phyloP scores from a whole-genome alignment of 2,329 filamentous ascomycete species.

The Stemphylium vesicarium region DNA sequence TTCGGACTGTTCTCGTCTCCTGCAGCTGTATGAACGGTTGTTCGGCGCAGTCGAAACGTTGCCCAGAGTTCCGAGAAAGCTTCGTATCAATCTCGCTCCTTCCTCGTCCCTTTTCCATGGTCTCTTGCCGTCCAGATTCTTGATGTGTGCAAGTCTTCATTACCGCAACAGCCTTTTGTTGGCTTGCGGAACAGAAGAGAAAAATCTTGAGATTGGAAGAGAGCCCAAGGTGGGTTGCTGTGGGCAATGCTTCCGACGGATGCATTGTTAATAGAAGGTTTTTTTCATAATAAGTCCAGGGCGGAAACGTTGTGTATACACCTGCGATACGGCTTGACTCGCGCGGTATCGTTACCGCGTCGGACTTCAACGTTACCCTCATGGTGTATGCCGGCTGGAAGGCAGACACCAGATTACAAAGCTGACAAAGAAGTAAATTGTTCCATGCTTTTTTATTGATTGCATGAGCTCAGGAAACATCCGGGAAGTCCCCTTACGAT shows the following conservation, averaged over 20 bases:
- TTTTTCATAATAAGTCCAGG: background rate
- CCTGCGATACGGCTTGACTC: too few species aligned
- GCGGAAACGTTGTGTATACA: too few species aligned
- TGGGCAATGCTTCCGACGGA: background rate
- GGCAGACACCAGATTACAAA: too few species aligned
- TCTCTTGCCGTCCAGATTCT: too few species aligned
- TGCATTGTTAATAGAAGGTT: background rate
- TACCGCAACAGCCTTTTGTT: background rate
- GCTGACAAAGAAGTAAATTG: too few species aligned
- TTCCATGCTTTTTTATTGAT: background rate
- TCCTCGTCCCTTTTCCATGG: background rate
- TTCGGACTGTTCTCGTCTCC: too few species aligned
- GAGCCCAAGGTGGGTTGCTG: background rate
- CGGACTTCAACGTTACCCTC: too few species aligned
- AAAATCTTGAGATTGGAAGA: background rate
- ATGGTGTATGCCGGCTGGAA: too few species aligned
- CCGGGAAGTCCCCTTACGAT: background rate
- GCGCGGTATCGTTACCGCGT: too few species aligned
- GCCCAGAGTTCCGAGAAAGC: conserved; percentile 5
- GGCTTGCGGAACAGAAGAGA: background rate
- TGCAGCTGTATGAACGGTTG: conserved; percentile 18
- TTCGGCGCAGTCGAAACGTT: conserved; percentile 17
- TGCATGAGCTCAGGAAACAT: background rate
- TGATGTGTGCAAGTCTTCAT: too few species aligned
- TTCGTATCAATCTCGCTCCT: background rate